phyloP scores from a whole-genome alignment of 2,329 filamentous ascomycete species.

The Talaromyces atroroseus region DNA sequence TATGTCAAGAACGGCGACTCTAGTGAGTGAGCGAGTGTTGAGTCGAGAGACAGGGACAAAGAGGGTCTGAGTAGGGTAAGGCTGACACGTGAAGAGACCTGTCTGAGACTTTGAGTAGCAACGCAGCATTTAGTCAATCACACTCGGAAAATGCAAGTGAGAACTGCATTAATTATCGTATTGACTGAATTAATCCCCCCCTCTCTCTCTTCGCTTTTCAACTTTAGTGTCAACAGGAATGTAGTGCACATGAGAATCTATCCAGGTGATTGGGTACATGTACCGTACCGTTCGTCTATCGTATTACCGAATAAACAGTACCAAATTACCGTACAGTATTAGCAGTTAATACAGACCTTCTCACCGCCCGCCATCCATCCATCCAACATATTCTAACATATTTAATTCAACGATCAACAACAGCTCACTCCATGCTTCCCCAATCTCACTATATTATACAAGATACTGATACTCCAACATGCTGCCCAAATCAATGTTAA shows the following conservation, averaged over 20 bases:
- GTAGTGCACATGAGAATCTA: background rate
- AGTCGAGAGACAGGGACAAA: background rate
- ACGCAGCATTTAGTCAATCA: background rate
- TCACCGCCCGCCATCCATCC: background rate
- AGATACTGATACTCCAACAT: background rate
- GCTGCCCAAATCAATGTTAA: background rate
- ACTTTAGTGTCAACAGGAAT: background rate
- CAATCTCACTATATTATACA: background rate
- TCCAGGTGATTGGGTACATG: background rate
- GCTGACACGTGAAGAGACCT: background rate
- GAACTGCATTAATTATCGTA: background rate
- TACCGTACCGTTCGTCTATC: background rate
- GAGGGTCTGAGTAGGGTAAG: background rate
- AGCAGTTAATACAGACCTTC: background rate
- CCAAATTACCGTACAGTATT: background rate
- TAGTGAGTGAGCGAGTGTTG: background rate
- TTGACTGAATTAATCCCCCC: background rate
- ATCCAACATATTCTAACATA: too few relatives aligned
- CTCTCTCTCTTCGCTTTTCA: too few relatives aligned
- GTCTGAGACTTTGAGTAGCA: background rate
- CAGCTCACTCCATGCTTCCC: background rate
- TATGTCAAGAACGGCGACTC: too few relatives aligned
- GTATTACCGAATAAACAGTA: background rate
- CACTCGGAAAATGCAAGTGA: background rate
- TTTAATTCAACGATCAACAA: background rate